Percentiles rank a stretch among this genome's conserved stretches.
These are phyloP conservation scores for Vigna trinervia DNA, from an alignment of 306 rosid genomes.

Conservation along the genomic window DNA sequence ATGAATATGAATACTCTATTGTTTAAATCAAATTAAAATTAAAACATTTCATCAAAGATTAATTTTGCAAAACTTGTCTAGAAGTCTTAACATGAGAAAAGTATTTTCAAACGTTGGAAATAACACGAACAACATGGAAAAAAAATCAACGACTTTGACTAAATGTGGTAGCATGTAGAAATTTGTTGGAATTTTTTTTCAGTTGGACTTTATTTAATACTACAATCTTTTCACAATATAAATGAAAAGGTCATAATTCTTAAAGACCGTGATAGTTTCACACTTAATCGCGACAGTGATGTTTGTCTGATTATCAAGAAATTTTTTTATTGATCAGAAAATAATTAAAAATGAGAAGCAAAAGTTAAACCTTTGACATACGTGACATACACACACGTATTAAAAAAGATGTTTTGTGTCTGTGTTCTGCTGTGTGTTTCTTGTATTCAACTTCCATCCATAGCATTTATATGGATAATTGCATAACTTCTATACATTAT, in stretches of 20 bases:
- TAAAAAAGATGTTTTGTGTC: no score
- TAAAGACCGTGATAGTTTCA: background rate
- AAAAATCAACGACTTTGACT: conserved; percentile 10
- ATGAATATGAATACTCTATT: no score
- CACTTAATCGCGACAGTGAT: conserved; percentile 20
- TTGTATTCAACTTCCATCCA: background rate
- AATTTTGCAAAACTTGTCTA: no score
- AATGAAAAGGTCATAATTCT: conserved; percentile 9
- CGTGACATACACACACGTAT: no score
- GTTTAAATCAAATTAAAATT: no score
- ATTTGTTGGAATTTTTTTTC: background rate
- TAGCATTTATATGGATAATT: background rate
- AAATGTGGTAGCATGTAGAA: background rate
- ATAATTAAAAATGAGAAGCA: no score
- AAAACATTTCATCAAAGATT: no score
- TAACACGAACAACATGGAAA: background rate
- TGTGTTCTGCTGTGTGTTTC: no score
- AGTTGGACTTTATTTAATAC: conserved; percentile 29
- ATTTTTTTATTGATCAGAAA: background rate
- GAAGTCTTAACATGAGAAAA: background rate
- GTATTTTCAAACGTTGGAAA: background rate
- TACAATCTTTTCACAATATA: background rate
- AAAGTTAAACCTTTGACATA: no score
- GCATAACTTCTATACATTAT: background rate
- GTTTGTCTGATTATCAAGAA: background rate